Percentiles rank a stretch among this genome's conserved stretches.
Conservation (phyloP, 352 stramenopile species). For the Globisporangium sylvaticum region DNA sequence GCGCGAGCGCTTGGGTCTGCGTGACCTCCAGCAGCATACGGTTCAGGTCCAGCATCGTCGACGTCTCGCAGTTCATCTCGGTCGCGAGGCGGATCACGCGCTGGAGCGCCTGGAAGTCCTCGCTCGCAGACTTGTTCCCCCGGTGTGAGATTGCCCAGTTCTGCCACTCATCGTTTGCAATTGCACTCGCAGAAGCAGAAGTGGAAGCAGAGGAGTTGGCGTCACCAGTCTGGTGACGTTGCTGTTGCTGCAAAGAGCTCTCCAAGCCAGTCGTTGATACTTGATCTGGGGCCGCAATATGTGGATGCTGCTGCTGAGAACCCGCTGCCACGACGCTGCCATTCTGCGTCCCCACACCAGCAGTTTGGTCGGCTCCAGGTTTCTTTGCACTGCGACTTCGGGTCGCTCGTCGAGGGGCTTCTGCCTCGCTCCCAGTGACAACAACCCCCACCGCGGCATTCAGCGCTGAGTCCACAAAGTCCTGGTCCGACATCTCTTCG, state of each 20-base stretch:
- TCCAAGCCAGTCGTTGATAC: not conserved
- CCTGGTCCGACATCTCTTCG: constrained; percentile 53
- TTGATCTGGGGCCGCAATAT: not conserved
- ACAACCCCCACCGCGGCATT: constrained; percentile 35
- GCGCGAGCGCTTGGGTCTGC: constrained; percentile 13
- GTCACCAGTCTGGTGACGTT: not conserved
- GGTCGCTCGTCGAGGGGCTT: constrained; percentile 22
- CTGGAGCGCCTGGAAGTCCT: constrained; percentile 55
- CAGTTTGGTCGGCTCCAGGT: not conserved
- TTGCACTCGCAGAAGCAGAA: constrained; percentile 17
- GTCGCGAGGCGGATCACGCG: constrained; percentile 55
- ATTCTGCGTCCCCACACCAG: not conserved
- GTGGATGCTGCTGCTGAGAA: not conserved
- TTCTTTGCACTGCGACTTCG: constrained; percentile 19
- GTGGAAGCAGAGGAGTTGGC: not conserved
- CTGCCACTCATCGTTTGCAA: constrained; percentile 40
- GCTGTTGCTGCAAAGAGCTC: not conserved
- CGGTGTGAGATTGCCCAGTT: constrained; percentile 44
- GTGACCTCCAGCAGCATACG: constrained; percentile 45
- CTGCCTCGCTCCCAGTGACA: constrained; percentile 27
- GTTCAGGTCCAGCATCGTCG: constrained; percentile 51
- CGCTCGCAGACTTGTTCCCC: constrained; percentile 18
- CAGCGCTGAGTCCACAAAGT: constrained; percentile 64
- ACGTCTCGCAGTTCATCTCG: constrained; percentile 61
- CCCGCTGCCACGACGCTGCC: not conserved